Evolutionary conservation across 2,329 filamentous ascomycete genomes (phyloP).

Genomic region (Purpureocillium lavendulum): DNA sequence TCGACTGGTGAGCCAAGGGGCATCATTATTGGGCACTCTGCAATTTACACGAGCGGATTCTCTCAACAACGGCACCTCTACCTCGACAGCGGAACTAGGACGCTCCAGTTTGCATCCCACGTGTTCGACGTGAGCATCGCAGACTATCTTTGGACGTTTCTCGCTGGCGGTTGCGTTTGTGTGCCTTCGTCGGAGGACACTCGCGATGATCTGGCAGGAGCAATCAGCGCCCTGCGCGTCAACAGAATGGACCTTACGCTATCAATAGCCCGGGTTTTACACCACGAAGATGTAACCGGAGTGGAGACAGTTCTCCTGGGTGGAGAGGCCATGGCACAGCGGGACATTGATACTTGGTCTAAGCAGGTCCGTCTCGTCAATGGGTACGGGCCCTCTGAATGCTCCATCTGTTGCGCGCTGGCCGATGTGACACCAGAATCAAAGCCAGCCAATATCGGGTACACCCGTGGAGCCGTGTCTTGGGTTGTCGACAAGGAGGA

Average conservation of each 20-base stretch:
- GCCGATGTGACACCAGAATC: not conserved
- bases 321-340: constrained; percentile 1
- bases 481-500: constrained; percentile 24
- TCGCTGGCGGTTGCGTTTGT: constrained; percentile 4
- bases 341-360: constrained; percentile 3
- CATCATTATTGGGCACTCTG: not conserved
- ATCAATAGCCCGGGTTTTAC: not conserved
- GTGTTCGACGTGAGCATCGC: constrained; percentile 4
- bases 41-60: not conserved
- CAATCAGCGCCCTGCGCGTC: not conserved
- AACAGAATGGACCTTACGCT: constrained; percentile 2
- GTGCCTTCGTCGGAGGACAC: not conserved
- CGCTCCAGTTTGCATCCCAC: constrained; percentile 4
- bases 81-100: not conserved
- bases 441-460: constrained; percentile 2
- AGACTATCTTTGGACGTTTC: constrained; percentile 4
- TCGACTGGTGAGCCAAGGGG: constrained; percentile 4
- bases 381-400: constrained; percentile 6
- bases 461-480: not conserved
- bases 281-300: not conserved
- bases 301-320: constrained; percentile 2
- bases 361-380: constrained; percentile 1
- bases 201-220: not conserved
- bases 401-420: constrained; percentile 3
- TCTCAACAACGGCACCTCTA: not conserved